Evolutionary conservation across 1,139 yeast species (phyloP).

Genomic region (Suhomyces choctaworum): DNA sequence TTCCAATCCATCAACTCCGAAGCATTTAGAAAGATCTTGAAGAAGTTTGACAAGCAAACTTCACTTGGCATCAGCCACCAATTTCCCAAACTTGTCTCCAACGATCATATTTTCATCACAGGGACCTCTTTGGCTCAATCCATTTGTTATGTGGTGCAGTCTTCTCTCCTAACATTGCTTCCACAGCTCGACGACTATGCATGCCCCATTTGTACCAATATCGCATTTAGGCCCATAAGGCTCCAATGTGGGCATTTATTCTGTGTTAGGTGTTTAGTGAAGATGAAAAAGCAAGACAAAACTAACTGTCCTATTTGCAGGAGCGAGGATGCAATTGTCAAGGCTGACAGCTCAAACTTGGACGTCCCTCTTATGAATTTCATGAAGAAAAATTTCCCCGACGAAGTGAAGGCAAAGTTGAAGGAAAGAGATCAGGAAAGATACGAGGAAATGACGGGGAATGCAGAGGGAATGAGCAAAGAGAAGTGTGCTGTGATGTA

Average conservation of each 20-base stretch:
- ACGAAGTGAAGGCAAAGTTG: conserved; percentile 63
- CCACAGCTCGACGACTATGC: conserved; percentile 76
- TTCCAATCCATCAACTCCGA: conserved; percentile 63
- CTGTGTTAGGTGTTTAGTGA: conserved; percentile 70
- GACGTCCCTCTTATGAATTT: conserved; percentile 54
- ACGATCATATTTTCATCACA: conserved; percentile 46
- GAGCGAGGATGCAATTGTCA: conserved; percentile 46
- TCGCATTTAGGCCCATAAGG: conserved; percentile 71
- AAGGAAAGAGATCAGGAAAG: conserved; percentile 59
- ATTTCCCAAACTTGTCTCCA: conserved; percentile 48
- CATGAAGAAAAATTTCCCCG: conserved; percentile 63
- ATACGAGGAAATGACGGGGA: conserved; percentile 27
- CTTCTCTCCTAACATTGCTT: conserved; percentile 52
- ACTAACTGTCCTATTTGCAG: conserved; percentile 72
- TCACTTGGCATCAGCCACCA: conserved; percentile 49
- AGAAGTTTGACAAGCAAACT: conserved; percentile 75
- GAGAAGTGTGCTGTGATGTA: conserved; percentile 31
- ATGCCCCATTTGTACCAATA: conserved; percentile 69
- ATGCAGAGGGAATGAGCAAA: conserved; percentile 8
- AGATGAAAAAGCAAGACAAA: conserved; percentile 57
- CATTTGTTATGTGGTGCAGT: conserved; percentile 57
- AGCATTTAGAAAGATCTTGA: conserved; percentile 67
- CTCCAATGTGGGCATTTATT: conserved; percentile 65
- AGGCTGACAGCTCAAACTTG: conserved; percentile 61
- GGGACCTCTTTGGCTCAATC: conserved; percentile 55